A percentile compares a stretch with the other conserved stretches of the same genome.
phyloP scores from a whole-genome alignment of 1,284 basidiomycete genomes.

The Trametes versicolor region DNA sequence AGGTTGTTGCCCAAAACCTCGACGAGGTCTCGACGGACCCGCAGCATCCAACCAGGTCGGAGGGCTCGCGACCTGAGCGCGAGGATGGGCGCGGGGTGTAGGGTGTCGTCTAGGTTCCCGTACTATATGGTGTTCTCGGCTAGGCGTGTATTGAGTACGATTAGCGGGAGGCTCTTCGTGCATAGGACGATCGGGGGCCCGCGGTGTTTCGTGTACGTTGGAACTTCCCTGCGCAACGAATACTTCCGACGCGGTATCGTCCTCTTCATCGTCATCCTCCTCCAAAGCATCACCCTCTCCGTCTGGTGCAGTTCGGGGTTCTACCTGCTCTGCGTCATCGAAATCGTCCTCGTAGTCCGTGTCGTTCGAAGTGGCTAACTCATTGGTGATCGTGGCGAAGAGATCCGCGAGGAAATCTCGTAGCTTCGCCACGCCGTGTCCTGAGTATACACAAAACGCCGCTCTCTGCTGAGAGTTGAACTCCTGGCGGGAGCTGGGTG shows the following conservation, averaged over 20 bases:
- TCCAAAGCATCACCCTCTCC: conserved; percentile 52
- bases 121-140: conserved; percentile 36
- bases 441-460: conserved; percentile 98
- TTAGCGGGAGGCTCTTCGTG: conserved; percentile 17
- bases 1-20: conserved; percentile 65
- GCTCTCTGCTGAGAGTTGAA: conserved; percentile 92
- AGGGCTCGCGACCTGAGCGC: conserved; percentile 24
- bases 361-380: conserved; percentile 72
- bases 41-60: conserved; percentile 35
- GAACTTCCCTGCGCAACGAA: conserved; percentile 34
- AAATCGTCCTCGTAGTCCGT: conserved; percentile 80
- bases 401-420: conserved; percentile 80
- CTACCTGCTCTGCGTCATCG: conserved; percentile 45
- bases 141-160: conserved; percentile 9
- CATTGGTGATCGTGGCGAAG: conserved; percentile 77
- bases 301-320: conserved; percentile 25
- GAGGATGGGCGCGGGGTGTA: conserved; percentile 31
- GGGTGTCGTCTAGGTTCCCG: conserved; percentile 38
- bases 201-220: conserved; percentile 23
- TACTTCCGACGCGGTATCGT: conserved; percentile 41
- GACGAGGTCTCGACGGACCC: conserved; percentile 43
- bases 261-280: conserved; percentile 60
- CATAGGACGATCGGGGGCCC: conserved; percentile 19
- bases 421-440: conserved; percentile 88
- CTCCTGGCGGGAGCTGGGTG: conserved; percentile 60